phyloP scores from a whole-genome alignment of 495 filamentous ascomycete genomes.

The Bacidia gigantensis region DNA sequence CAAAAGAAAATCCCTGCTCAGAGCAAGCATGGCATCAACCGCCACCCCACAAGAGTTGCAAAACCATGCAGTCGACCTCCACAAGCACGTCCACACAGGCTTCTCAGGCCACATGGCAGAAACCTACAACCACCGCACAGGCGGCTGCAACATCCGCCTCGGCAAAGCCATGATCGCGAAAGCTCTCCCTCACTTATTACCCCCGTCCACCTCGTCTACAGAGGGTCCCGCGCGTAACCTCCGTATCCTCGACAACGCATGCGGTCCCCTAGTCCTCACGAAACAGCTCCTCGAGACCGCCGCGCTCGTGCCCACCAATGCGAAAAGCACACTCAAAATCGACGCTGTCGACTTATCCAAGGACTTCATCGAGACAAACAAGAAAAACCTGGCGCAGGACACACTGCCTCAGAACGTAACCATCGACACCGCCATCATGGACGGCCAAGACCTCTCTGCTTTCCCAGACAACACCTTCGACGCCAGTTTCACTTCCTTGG shows the following conservation, averaged over 20 bases:
- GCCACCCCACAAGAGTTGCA: neutral
- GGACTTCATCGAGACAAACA: constrained; percentile 8
- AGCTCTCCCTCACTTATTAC: constrained; percentile 1
- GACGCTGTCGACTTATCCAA: constrained; percentile 6
- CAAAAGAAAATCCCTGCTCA: too few species aligned
- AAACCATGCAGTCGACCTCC: neutral
- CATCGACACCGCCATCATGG: constrained; percentile 4
- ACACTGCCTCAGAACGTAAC: neutral
- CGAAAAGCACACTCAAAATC: constrained; percentile 5
- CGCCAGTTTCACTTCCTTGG: constrained; percentile 8
- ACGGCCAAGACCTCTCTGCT: constrained; percentile 1
- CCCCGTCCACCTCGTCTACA: neutral
- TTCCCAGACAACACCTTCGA: constrained; percentile 5
- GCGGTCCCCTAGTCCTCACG: constrained; percentile 8
- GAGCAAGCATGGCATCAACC: neutral
- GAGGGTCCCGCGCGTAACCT: neutral
- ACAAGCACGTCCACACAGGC: neutral
- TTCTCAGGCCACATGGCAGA: constrained; percentile 7
- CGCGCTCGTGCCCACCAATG: neutral
- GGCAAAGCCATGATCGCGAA: constrained; percentile 4
- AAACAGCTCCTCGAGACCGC: neutral
- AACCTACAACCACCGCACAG: constrained; percentile 13
- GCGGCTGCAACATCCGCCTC: constrained; percentile 12
- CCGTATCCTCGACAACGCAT: constrained; percentile 13
- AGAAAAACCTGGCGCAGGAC: neutral